Evolutionary conservation across 371 early-diverging fungal genomes (phyloP).

Genomic region (Nematocida ausubeli): DNA sequence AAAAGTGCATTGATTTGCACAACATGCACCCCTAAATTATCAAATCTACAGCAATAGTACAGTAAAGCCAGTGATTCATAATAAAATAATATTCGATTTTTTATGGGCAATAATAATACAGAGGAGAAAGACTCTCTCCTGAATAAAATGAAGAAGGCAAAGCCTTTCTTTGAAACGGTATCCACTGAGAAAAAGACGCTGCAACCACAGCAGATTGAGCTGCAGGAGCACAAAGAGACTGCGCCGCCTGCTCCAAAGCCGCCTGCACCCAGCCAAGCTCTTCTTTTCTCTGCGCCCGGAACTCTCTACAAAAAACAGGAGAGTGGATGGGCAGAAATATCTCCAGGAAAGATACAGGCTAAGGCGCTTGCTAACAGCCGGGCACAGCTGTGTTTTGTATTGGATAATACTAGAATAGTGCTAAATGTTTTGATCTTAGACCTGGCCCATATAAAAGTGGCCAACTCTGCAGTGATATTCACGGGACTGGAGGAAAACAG

Average conservation of each 20-base stretch:
- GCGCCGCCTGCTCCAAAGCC: neutral
- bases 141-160: constrained; percentile 39
- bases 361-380: neutral
- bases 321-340: constrained; percentile 18
- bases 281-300: constrained; percentile 14
- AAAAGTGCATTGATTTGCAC: too few species aligned
- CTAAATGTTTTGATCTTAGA: constrained; percentile 18
- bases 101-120: constrained; percentile 1
- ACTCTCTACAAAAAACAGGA: constrained; percentile 35
- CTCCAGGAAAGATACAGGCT: neutral
- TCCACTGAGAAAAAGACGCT: neutral
- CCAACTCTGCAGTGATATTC: neutral
- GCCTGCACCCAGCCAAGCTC: neutral
- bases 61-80: neutral
- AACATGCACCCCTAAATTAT: too few species aligned
- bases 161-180: constrained; percentile 39
- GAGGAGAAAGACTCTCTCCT: constrained; percentile 36
- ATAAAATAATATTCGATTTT: constrained; percentile 9
- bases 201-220: neutral
- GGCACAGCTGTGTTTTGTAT: constrained; percentile 21
- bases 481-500: constrained; percentile 14
- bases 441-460: neutral
- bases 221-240: neutral
- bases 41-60: too few species aligned
- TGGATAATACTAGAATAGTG: constrained; percentile 37